Evolutionary conservation across 2,329 filamentous ascomycete species (phyloP).

Genomic region (Graphilbum fragrans): DNA sequence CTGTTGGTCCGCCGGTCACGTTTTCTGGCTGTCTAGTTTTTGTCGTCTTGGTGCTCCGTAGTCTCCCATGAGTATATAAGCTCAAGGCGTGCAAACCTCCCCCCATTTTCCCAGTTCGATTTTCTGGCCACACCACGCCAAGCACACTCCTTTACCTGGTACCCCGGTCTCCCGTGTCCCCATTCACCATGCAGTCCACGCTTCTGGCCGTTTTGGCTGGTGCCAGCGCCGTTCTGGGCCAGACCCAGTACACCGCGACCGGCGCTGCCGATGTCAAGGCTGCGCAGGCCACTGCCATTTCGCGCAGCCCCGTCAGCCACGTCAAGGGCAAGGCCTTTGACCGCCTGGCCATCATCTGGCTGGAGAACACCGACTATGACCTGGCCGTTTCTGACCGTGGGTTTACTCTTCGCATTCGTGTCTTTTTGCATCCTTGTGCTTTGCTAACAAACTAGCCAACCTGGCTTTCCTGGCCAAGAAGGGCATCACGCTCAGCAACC

Average conservation of each 20-base stretch:
- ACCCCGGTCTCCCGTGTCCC: too few relatives aligned
- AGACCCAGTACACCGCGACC: conserved; percentile 35
- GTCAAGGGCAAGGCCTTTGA: conserved; percentile 63
- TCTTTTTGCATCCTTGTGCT: background rate
- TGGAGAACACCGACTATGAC: conserved; percentile 64
- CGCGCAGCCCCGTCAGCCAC: conserved; percentile 45
- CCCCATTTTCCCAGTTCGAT: background rate
- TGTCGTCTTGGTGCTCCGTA: too few relatives aligned
- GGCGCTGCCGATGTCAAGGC: conserved; percentile 35
- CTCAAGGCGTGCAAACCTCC: too few relatives aligned
- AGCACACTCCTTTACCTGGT: background rate
- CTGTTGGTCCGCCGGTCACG: too few relatives aligned
- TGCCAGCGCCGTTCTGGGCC: conserved; percentile 6
- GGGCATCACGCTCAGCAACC: conserved; percentile 49
- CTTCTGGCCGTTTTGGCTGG: conserved; percentile 7
- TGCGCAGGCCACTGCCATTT: conserved; percentile 47
- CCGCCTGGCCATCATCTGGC: conserved; percentile 60
- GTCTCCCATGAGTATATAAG: too few relatives aligned
- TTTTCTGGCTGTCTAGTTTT: too few relatives aligned
- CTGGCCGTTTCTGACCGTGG: conserved; percentile 50
- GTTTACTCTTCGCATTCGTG: conserved; percentile 12
- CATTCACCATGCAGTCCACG: conserved; percentile 6
- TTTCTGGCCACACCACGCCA: background rate
- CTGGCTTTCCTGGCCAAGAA: conserved; percentile 43
- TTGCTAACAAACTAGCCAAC: conserved; percentile 24